Base-by-base conservation (phyloP, 371 early-diverging fungal species). In the Choanephora cucurbitarum region DNA sequence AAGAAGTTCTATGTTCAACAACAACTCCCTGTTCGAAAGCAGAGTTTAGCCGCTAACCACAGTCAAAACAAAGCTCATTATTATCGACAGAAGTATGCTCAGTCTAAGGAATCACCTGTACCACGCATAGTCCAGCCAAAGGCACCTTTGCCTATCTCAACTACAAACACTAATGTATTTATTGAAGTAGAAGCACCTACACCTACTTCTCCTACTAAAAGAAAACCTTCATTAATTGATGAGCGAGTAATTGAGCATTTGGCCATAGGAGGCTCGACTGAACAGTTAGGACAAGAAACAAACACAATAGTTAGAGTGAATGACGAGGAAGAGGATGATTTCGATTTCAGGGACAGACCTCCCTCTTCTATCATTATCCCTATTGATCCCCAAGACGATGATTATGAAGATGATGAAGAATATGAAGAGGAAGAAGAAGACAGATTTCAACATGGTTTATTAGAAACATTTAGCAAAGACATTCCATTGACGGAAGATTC, bases 11-110 rank as follows among this genome's bases (percentile, higher is more conserved):
- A 77, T 49, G 69, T 68, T 5, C 70, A 66, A 21, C 78, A 77
- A 44, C 65, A 70, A 22, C 55, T 77, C 10, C 78, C 78, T 22
- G 62, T 77, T 33, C 58, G 78, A 49, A 66, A 74, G 18, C 78
- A 77, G 39, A 77, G 78, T 44, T 49, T 77, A 11, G 72, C 69
- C 42, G 72, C 77, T 17, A 63, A 55, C 41, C 32, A 34, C 22
- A 51, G 37, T 6, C 34, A 46, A 9, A 28, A 5, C 4, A 44
- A 18, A 18, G 19, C 15, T 31, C 15, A 57, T 18, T 28, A 24
- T 22, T 28, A 37, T 44, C 33, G 37, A 14, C 54, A 32, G 15
- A 44, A 45, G 28, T 28, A 28, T 28, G 28, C 28, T 28, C 28
- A 28, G 28, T 5, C 28, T 28, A 28, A 28, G 7, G 28, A 28